These are phyloP conservation scores for Lizonia empirigonia DNA, from an alignment of 2,329 filamentous ascomycete genomes.

Conservation along the genomic window DNA sequence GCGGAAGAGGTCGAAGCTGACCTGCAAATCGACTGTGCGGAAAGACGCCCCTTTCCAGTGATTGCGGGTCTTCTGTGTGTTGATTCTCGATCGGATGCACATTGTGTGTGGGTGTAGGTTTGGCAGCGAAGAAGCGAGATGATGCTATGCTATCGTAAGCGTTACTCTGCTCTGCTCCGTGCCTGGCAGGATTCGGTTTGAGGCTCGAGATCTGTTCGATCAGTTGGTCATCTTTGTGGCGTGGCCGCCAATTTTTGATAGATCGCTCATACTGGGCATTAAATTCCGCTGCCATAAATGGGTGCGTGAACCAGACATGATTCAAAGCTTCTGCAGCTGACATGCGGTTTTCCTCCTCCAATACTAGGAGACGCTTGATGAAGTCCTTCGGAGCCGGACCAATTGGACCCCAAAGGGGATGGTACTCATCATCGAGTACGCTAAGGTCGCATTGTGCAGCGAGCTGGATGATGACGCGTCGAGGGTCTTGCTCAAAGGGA, in stretches of 20 bases:
- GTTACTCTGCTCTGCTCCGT: not conserved
- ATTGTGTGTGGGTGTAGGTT: not conserved
- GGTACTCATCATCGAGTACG: constrained; percentile 48
- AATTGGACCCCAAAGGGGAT: constrained; percentile 52
- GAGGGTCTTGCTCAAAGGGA: constrained; percentile 30
- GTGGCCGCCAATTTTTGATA: constrained; percentile 58
- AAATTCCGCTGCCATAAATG: constrained; percentile 54
- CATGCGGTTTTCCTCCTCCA: constrained; percentile 58
- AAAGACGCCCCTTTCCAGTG: too few relatives aligned
- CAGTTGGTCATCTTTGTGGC: constrained; percentile 31
- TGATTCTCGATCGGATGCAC: not conserved
- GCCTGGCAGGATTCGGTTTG: not conserved
- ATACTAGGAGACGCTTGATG: constrained; percentile 57
- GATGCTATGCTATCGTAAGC: not conserved
- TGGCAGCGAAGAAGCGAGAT: not conserved
- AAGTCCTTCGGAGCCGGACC: constrained; percentile 58
- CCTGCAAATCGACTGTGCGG: constrained; percentile 15
- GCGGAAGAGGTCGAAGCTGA: not conserved
- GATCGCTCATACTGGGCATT: constrained; percentile 57
- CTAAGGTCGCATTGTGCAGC: constrained; percentile 52
- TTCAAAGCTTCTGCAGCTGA: constrained; percentile 59
- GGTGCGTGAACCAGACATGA: constrained; percentile 63
- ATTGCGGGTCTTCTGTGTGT: not conserved
- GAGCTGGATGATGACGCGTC: constrained; percentile 39
- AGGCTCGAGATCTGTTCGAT: constrained; percentile 35